A percentile compares a stretch with the other conserved stretches of the same genome.
These are phyloP conservation scores for Dipteronia sinensis DNA, from an alignment of 345 rosid genomes.

Conservation along the genomic window DNA sequence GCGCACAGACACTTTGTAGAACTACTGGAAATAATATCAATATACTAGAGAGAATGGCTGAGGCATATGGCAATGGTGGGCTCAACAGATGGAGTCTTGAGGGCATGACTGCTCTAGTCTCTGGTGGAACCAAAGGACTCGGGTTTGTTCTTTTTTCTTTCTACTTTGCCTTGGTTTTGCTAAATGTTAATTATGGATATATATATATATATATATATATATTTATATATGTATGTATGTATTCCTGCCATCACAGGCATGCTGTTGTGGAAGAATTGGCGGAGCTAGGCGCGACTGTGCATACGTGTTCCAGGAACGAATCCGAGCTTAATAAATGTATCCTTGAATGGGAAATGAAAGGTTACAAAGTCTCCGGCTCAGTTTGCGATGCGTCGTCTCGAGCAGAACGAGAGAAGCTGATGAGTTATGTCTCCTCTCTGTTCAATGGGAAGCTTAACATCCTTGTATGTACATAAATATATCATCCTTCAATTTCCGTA, in stretches of 20 bases:
- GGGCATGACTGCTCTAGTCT: slow-evolving; percentile 61
- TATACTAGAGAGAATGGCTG: too few species aligned
- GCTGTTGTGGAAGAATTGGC: slow-evolving; percentile 63
- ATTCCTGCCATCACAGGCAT: slow-evolving; percentile 22
- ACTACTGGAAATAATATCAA: too few species aligned
- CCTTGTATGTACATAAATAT: slow-evolving; percentile 33
- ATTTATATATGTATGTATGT: too few species aligned
- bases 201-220: too few species aligned
- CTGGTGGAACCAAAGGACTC: slow-evolving; percentile 70
- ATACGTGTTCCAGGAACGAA: slow-evolving; percentile 39
- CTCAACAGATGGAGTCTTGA: slow-evolving; percentile 5
- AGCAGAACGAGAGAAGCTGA: slow-evolving; percentile 41
- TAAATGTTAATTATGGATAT: too few species aligned
- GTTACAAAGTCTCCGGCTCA: slow-evolving; percentile 48
- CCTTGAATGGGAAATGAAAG: slow-evolving; percentile 43
- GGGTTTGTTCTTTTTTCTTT: slow-evolving; percentile 32
- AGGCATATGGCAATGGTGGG: too few species aligned
- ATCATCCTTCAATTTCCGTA: too few species aligned
- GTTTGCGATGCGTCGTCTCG: slow-evolving; percentile 53
- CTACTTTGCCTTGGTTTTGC: too few species aligned
- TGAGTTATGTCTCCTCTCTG: slow-evolving; percentile 37
- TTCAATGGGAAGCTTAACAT: slow-evolving; percentile 57
- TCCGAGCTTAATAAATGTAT: slow-evolving; percentile 37
- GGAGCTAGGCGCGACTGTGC: slow-evolving; percentile 50
- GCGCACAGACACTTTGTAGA: too few species aligned